phyloP scores from a whole-genome alignment of 805 yeast species.

The Yamadazyma sp. region DNA sequence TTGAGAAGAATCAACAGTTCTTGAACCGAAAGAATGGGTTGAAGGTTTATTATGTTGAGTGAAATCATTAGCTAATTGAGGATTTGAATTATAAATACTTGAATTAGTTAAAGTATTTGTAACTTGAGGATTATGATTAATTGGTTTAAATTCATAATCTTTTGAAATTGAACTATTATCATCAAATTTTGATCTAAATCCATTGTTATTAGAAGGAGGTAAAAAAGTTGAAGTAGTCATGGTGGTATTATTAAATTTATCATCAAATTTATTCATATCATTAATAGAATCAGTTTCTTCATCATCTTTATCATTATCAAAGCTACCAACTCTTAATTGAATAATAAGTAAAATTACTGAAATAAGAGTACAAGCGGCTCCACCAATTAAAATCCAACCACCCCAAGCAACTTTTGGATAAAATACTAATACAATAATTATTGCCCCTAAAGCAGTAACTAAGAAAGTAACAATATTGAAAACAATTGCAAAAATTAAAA shows the following conservation, averaged over 20 bases:
- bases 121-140: conserved; percentile 5
- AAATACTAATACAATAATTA: conserved; percentile 56
- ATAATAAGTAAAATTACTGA: conserved; percentile 48
- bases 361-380: conserved; percentile 55
- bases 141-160: conserved; percentile 24
- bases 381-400: conserved; percentile 69
- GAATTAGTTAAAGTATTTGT: conserved; percentile 14
- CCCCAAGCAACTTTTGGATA: conserved; percentile 68
- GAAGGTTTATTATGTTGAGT: conserved; percentile 20
- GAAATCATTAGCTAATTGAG: conserved; percentile 32
- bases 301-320: conserved; percentile 16
- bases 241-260: conserved; percentile 16
- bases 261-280: conserved; percentile 18
- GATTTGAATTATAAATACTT: conserved; percentile 29
- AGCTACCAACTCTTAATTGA: conserved; percentile 23
- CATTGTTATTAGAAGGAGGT: conserved; percentile 9
- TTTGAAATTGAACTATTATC: conserved; percentile 20
- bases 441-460: conserved; percentile 51
- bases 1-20: conserved; percentile 8
- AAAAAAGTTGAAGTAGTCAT: conserved; percentile 11
- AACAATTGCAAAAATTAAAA: conserved; percentile 39
- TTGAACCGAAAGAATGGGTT: conserved; percentile 12
- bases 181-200: conserved; percentile 10
- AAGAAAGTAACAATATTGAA: conserved; percentile 50
- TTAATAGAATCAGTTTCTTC: conserved; percentile 15